Conservation (phyloP, 2,329 filamentous ascomycete species). For the Juglanconis sp. region DNA sequence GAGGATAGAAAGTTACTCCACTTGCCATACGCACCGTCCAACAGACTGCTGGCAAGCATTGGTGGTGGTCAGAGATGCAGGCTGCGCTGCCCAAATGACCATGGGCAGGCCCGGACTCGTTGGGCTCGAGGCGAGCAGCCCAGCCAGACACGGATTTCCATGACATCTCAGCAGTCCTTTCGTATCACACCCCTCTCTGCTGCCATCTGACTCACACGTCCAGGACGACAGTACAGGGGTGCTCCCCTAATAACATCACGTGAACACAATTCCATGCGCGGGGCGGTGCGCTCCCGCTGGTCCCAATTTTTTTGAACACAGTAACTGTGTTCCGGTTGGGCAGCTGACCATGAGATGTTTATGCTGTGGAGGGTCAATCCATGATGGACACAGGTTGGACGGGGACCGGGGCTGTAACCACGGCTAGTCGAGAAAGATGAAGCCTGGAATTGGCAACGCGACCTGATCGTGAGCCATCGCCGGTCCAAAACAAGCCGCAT, state of each 20-base stretch:
- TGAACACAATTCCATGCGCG: constrained; percentile 14
- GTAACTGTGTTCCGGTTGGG: constrained; percentile 17
- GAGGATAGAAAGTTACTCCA: too few species aligned
- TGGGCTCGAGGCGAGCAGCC: background rate
- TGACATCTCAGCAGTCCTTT: background rate
- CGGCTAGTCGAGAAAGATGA: background rate
- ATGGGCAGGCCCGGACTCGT: background rate
- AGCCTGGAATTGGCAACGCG: background rate
- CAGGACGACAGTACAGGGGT: constrained; percentile 9
- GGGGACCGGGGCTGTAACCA: constrained; percentile 5
- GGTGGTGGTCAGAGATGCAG: constrained; percentile 11
- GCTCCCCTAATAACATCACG: constrained; percentile 13
- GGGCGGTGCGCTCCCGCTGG: constrained; percentile 11
- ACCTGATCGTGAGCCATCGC: background rate
- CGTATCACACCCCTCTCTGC: constrained; percentile 1
- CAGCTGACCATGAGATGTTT: constrained; percentile 5
- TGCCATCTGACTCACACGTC: background rate
- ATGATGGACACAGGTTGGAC: background rate
- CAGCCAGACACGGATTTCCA: background rate
- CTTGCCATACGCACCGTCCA: too few species aligned
- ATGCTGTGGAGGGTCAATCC: constrained; percentile 13
- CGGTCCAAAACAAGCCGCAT: background rate
- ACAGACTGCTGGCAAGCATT: background rate
- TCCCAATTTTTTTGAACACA: constrained; percentile 14
- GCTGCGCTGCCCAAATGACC: background rate